Evolutionary conservation across 2,329 filamentous ascomycete genomes (phyloP).

Genomic region (Ophiostoma novo-ulmi): DNA sequence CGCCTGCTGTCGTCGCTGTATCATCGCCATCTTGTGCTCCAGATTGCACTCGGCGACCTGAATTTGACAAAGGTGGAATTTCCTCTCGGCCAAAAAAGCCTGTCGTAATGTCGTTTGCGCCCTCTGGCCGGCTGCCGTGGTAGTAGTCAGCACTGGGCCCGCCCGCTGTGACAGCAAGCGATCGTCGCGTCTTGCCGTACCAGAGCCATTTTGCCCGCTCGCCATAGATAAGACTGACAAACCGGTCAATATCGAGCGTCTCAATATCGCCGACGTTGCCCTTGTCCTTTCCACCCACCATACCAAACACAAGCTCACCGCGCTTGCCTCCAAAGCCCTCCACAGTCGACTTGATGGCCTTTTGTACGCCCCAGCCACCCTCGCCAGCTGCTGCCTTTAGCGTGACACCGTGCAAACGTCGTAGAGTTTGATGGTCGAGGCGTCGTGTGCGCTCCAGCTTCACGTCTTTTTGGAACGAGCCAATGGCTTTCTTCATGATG

Average conservation of each 20-base stretch:
- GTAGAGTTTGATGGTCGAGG: slow-evolving; percentile 76
- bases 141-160: neutral
- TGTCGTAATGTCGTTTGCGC: neutral
- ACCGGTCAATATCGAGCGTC: slow-evolving; percentile 80
- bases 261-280: slow-evolving; percentile 88
- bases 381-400: slow-evolving; percentile 86
- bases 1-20: neutral
- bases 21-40: neutral
- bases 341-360: slow-evolving; percentile 91
- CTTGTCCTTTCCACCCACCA: slow-evolving; percentile 81
- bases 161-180: neutral
- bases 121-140: neutral
- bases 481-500: slow-evolving; percentile 75
- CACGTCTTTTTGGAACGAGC: slow-evolving; percentile 82
- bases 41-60: neutral
- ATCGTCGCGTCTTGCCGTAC: slow-evolving; percentile 70
- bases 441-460: slow-evolving; percentile 73
- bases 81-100: neutral
- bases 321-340: slow-evolving; percentile 90
- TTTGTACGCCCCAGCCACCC: slow-evolving; percentile 83
- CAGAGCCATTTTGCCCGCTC: slow-evolving; percentile 90
- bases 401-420: slow-evolving; percentile 74
- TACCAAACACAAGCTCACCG: slow-evolving; percentile 92
- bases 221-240: slow-evolving; percentile 71
- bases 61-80: neutral